Evolutionary conservation across 2,329 filamentous ascomycete genomes (phyloP), one percentile per base, ranked within the genome.

Genomic region (Sarocladium strictum): DNA sequence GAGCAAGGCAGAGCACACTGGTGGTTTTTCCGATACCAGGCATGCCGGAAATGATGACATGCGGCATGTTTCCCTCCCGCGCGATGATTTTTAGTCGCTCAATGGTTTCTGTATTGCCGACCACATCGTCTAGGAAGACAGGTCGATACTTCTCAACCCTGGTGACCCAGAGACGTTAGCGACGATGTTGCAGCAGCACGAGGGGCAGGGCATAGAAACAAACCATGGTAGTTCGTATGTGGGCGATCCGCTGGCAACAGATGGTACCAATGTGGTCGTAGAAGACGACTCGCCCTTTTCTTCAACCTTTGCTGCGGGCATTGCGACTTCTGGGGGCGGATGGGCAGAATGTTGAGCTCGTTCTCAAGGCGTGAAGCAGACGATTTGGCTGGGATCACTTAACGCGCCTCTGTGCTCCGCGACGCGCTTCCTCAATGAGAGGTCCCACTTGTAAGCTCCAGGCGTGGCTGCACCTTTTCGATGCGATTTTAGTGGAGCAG

Each of bases 101-200:
- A 64, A 99, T 91, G 1, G 94, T 99, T 70, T 99, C 94, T 19
- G 90, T 96, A 72, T 99, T 99, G 66, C 94, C 94, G 54, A 99
- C 94, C 53, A 99, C 86, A 74, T 99, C 93, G 73, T 97, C 91
- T 27, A 99, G 84, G 72, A 95, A 95, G 53, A 96, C 81, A 1
- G 94, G 94, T 37, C 94, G 83, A 75, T 97, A 99, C 71, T 99
- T 99, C 73, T 99, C 94, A 58, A 99, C 94, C 94, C 93, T 97
- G 59, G 14, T 56, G 19, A 11, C 27, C 3, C 38, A 43, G 38
- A n/a, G 27, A 51, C 27, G 47, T 11, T 14, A 51, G 19, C 15
- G 26, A 19, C 11, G n/a, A n/a, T n/a, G 10, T 60, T 58, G 61
- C 57, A 63, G 47, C 9, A 51, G 15, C 43, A 29, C 10, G 1